phyloP scores from a whole-genome alignment of 305 asterid genomes.

The Euphrasia arctica region DNA sequence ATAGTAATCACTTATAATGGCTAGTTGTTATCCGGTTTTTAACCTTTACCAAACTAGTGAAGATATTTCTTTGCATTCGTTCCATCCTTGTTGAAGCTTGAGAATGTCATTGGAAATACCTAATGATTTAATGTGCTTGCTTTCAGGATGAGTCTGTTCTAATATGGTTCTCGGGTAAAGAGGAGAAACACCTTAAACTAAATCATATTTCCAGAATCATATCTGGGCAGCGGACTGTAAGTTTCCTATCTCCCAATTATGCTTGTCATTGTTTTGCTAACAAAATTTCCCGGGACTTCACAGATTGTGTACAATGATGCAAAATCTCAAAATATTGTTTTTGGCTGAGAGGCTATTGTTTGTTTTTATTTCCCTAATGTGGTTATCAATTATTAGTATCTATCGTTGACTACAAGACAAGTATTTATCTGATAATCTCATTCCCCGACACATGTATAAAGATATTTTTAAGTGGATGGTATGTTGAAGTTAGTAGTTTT shows the following conservation, averaged over 20 bases:
- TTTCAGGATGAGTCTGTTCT: slow-evolving; percentile 97
- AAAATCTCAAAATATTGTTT: background rate
- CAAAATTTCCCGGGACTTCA: slow-evolving; percentile 10
- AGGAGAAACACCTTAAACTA: slow-evolving; percentile 96
- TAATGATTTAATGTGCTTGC: slow-evolving; percentile 25
- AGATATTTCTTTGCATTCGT: slow-evolving; percentile 19
- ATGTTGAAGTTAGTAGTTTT: slow-evolving; percentile 6
- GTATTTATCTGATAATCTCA: background rate
- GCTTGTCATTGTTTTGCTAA: slow-evolving; percentile 19
- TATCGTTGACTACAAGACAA: slow-evolving; percentile 9
- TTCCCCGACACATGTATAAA: slow-evolving; percentile 13
- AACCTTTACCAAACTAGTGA: slow-evolving; percentile 18
- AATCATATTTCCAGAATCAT: slow-evolving; percentile 92
- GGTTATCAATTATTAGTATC: slow-evolving; percentile 7
- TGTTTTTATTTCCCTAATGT: slow-evolving; percentile 6
- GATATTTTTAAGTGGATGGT: slow-evolving; percentile 4
- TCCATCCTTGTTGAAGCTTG: slow-evolving; percentile 21
- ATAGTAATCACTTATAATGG: slow-evolving; percentile 13
- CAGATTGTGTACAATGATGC: slow-evolving; percentile 17
- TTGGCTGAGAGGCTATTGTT: slow-evolving; percentile 16
- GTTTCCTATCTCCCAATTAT: slow-evolving; percentile 33
- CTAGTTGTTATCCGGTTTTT: slow-evolving; percentile 13
- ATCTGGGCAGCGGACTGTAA: slow-evolving; percentile 98
- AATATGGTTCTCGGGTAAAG: slow-evolving; percentile 98
- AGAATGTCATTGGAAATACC: slow-evolving; percentile 17